Base-by-base conservation (phyloP, 352 stramenopile genomes). In the Globisporangium ultimum region DNA sequence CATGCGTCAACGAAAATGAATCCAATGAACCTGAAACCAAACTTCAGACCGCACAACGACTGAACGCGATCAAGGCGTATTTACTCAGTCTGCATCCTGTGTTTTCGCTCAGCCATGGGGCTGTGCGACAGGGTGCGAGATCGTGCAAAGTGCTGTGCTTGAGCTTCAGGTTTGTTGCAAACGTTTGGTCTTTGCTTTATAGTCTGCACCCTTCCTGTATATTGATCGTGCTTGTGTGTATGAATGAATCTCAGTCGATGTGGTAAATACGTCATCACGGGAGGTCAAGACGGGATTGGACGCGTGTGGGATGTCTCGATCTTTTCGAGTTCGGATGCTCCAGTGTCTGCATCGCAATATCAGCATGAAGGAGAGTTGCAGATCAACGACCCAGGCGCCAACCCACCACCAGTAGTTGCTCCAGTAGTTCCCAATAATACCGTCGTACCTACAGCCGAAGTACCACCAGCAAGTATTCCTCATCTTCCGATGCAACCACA, bases 281-380 rank as follows among this genome's bases (percentile, higher is more conserved):
- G 95, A 7, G 89, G 88, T 8, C 90, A 98, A 70, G 95, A 99
- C 76, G 94, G 91, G 47, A 83, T 98, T 15, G 90, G 80, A 42
- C 81, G 92, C 21, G 74, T 98, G 21, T 99, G 93, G 95, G 73
- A 89, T 66, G 84, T 91, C 47, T 85, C 77, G 9, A 64, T 87
- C 20, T 66, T 80, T 42, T 80, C 70, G 20, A 55, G 67, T 17
- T 64, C 74, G 10, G 60, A 84, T 38, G 76, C 74, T 3, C 76
- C 76, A 56, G 70, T 69, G 15, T 74, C 81, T 17, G 59, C 80
- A 18, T 76, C 76, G 41, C 68, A 74, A 38, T 87, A 78, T 42
- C 76, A 87, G 40, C 76, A 76, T 28, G 79, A 70, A 17, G 66
- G 72, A 55, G 74, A 75, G 54, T 70, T 74, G 48, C 51, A 65